A percentile compares a stretch with the other conserved stretches of the same genome.
Conservation (phyloP, 176 grass and related monocot genomes). For the Lolium perenne region DNA sequence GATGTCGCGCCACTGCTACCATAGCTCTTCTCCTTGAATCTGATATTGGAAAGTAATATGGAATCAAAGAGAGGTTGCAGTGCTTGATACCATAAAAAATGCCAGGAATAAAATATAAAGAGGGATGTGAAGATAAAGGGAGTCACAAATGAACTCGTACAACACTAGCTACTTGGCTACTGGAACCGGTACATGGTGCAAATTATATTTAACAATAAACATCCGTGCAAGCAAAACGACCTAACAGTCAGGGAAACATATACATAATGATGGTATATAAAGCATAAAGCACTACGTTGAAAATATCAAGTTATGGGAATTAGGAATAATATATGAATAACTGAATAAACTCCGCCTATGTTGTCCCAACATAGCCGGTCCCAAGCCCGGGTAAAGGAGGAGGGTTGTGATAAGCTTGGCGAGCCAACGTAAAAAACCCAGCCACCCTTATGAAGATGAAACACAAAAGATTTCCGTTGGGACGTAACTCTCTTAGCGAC, state of each 20-base stretch:
- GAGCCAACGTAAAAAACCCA: no score
- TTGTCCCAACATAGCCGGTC: no score
- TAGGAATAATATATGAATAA: not conserved
- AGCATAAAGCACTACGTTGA: not conserved
- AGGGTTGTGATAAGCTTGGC: no score
- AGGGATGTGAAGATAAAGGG: not conserved
- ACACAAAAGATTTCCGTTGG: no score
- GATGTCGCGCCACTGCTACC: constrained; percentile 86
- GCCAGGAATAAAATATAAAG: constrained; percentile 4
- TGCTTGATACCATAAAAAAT: not conserved
- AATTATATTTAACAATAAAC: not conserved
- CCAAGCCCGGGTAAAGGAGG: no score
- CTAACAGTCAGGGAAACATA: not conserved
- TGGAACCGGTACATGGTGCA: constrained; percentile 18
- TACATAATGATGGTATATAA: not conserved
- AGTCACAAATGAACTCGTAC: not conserved
- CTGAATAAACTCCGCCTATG: not conserved
- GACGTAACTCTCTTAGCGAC: no score
- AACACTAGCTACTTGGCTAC: not conserved
- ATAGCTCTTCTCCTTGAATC: constrained; percentile 90
- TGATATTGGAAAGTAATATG: constrained; percentile 50
- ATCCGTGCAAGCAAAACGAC: not conserved
- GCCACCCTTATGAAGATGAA: no score
- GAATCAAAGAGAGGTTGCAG: constrained; percentile 1
- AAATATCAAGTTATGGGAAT: constrained; percentile 20